Conservation (phyloP, 1,284 basidiomycete genomes). For the Pseudozyma pruni region DNA sequence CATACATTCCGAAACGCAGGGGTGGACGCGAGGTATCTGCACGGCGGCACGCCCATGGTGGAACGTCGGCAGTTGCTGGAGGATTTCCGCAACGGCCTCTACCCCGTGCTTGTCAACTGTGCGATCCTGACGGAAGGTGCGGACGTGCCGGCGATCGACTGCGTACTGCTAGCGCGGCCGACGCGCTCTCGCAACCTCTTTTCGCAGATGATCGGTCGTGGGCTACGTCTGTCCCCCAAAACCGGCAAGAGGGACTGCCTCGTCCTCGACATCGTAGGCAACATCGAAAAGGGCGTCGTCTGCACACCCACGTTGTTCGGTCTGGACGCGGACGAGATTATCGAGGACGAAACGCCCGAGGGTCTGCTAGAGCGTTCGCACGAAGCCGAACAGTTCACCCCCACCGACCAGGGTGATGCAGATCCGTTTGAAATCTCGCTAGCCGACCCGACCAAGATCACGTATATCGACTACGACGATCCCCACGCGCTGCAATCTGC, state of each 20-base stretch:
- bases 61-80: conserved; percentile 78
- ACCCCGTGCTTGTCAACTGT: conserved; percentile 91
- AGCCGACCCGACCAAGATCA: conserved; percentile 71
- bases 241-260: conserved; percentile 87
- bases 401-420: background rate
- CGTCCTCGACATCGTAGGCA: conserved; percentile 92
- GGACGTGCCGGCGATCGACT: conserved; percentile 76
- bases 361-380: conserved; percentile 28
- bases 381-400: conserved; percentile 4
- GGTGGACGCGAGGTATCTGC: conserved; percentile 85
- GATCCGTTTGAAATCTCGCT: conserved; percentile 28
- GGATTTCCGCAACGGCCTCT: conserved; percentile 78
- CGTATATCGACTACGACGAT: conserved; percentile 83
- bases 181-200: conserved; percentile 89
- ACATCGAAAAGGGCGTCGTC: conserved; percentile 77
- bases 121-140: conserved; percentile 75
- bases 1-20: conserved; percentile 79
- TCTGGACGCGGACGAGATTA: conserved; percentile 77
- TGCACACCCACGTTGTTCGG: conserved; percentile 88
- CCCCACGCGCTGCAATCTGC: conserved; percentile 73
- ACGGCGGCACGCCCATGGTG: conserved; percentile 74
- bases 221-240: conserved; percentile 83
- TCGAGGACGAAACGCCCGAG: conserved; percentile 69
- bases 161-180: conserved; percentile 79
- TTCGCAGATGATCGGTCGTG: conserved; percentile 95